These are phyloP conservation scores for Phaseolus lunatus DNA, from an alignment of 306 rosid species.

Conservation along the genomic window DNA sequence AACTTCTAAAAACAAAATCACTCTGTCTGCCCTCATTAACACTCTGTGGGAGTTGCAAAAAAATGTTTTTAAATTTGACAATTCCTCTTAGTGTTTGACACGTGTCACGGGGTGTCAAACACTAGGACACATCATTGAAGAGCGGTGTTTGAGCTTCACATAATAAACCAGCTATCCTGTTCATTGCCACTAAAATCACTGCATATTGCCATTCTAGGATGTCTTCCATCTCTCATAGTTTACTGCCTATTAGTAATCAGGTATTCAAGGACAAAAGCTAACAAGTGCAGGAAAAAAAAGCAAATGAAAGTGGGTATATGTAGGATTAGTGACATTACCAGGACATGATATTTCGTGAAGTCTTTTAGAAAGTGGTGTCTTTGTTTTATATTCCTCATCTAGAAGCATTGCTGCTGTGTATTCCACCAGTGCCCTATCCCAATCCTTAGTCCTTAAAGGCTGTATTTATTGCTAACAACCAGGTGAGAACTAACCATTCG, in stretches of 20 bases:
- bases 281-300: not conserved
- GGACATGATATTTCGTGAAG: conserved; percentile 89
- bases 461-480: conserved; percentile 53
- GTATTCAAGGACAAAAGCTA: conserved; percentile 12
- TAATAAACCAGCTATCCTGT: conserved; percentile 15
- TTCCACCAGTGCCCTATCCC: conserved; percentile 93
- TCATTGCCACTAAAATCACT: conserved; percentile 16
- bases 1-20: no score
- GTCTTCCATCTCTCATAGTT: conserved; percentile 8
- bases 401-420: conserved; percentile 84
- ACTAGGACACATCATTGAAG: no score
- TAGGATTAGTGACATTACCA: conserved; percentile 57
- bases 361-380: conserved; percentile 68
- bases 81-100: no score
- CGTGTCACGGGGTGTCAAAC: no score
- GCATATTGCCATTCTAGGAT: conserved; percentile 22
- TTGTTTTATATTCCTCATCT: conserved; percentile 66
- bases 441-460: conserved; percentile 88
- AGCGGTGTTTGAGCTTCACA: no score
- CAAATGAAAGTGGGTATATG: conserved; percentile 34
- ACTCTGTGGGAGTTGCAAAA: no score
- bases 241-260: conserved; percentile 7
- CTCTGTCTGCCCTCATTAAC: no score
- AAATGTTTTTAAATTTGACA: no score
- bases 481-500: conserved; percentile 46